Percentiles rank a stretch among this genome's conserved stretches.
phyloP scores from a whole-genome alignment of 2,329 filamentous ascomycete species.

The Sporothrix curviconia region DNA sequence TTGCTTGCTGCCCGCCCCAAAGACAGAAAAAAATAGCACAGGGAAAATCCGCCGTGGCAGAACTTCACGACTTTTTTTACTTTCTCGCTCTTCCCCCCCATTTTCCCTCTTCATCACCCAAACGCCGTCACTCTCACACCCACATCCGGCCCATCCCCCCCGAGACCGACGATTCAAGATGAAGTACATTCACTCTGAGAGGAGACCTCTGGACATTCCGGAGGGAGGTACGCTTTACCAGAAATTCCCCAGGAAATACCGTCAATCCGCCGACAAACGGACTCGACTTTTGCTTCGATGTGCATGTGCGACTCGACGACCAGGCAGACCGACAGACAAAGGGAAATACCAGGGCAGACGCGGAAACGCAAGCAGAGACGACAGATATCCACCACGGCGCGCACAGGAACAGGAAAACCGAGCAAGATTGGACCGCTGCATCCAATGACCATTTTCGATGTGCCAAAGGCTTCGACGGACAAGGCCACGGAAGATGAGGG shows the following conservation, averaged over 20 bases:
- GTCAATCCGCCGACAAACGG: no score
- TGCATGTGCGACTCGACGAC: conserved; percentile 9
- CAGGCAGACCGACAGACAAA: not conserved
- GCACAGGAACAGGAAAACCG: no score
- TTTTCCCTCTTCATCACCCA: conserved; percentile 16
- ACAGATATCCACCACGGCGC: not conserved
- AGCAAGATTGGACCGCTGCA: no score
- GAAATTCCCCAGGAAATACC: no score
- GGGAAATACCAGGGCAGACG: not conserved
- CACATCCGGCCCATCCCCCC: conserved; percentile 24
- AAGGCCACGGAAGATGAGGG: no score
- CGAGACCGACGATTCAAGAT: conserved; percentile 63
- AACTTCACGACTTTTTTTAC: conserved; percentile 12
- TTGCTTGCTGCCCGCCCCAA: conserved; percentile 3
- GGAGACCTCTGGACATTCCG: conserved; percentile 90
- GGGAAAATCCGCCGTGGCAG: conserved; percentile 11
- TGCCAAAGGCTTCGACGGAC: no score
- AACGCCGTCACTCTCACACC: conserved; percentile 13
- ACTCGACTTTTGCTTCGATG: not conserved
- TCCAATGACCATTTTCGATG: no score
- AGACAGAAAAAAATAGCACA: conserved; percentile 12
- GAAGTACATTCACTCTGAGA: conserved; percentile 99
- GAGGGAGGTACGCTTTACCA: conserved; percentile 67
- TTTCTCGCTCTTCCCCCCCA: not conserved
- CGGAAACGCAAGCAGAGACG: not conserved